These are phyloP conservation scores for Bruguiera sexangula DNA, from an alignment of 345 rosid species.

Conservation along the genomic window DNA sequence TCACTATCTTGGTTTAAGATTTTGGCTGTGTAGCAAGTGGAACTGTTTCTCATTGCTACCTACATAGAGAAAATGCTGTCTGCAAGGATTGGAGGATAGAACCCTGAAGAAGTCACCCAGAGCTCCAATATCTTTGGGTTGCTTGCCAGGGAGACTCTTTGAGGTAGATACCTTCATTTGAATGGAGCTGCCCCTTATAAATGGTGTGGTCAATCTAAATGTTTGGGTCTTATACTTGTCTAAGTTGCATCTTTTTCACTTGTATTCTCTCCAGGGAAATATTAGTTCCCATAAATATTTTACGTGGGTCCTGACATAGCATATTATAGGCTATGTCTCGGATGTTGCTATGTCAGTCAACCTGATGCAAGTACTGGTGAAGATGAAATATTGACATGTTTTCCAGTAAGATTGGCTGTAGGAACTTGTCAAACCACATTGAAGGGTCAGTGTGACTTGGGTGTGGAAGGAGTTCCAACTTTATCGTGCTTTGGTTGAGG, in stretches of 20 bases:
- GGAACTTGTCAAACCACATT: neutral
- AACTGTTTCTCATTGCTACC: slow-evolving; percentile 19
- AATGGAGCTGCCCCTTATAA: neutral
- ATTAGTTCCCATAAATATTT: slow-evolving; percentile 10
- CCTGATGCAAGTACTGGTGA: slow-evolving; percentile 19
- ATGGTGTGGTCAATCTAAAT: slow-evolving; percentile 14
- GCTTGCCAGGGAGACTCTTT: slow-evolving; percentile 30
- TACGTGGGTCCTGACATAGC: slow-evolving; percentile 15
- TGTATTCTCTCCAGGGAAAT: slow-evolving; percentile 13
- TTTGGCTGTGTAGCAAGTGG: slow-evolving; percentile 23
- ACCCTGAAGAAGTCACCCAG: slow-evolving; percentile 17
- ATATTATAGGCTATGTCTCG: slow-evolving; percentile 7
- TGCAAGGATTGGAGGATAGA: slow-evolving; percentile 26
- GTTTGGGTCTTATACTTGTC: slow-evolving; percentile 7
- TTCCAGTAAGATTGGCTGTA: neutral
- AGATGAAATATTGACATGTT: slow-evolving; percentile 1
- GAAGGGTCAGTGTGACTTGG: neutral
- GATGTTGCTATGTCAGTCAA: slow-evolving; percentile 17
- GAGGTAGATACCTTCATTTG: slow-evolving; percentile 37
- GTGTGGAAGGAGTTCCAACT: neutral
- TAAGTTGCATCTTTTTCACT: slow-evolving; percentile 7
- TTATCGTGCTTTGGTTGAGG: neutral
- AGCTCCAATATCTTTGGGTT: slow-evolving; percentile 33
- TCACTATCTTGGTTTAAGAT: slow-evolving; percentile 28
- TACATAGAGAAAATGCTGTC: slow-evolving; percentile 22